Base-by-base conservation (phyloP, 2,329 filamentous ascomycete species). In the Botryosphaeria dothidea region DNA sequence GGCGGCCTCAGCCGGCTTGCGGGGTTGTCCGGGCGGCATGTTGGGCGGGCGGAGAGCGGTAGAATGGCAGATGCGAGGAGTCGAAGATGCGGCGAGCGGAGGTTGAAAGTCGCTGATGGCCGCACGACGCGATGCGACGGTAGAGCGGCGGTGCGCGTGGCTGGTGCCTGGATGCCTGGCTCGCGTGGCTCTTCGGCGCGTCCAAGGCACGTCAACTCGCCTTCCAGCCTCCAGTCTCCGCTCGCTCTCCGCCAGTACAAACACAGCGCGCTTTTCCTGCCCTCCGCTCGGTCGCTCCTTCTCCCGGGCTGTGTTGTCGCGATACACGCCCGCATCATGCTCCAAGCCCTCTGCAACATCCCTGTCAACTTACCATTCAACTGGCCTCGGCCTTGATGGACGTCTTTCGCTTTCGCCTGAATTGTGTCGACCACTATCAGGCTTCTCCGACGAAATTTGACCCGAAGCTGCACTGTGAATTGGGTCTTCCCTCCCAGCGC, bases 361-460 rank as follows among this genome's bases (percentile, higher is more conserved):
- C 27, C 25, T 19, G 4, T 13, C 56, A 34, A n/a, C 19, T 29
- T 23, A 46, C 19, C 49, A 36, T n/a, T 15, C 38, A 41, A 25
- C 23, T 34, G 61, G 61, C 36, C 38, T 29, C 45, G 11, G 45
- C 62, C 70, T 69, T 71, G 72, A 88, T 88, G 90, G 90, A 92
- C 73, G 83, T 86, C 70, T 98, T 99, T 80, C 90, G 92, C 71
- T 88, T 99, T 75, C 91, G 93, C 71, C 83, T 99, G 74, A 97
- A 99, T 77, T 97, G 92, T 81, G 90, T 99, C 80, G 95, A 99
- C 79, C 90, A 95, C 77, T 99, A 98, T 77, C 93, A 97, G 80
- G 87, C 89, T 45, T 83, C 83, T 11, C 91, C 93, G 19, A 91
- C 92, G 58, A 84, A 85, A 69, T 90, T 95, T 76, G 93, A 98